Evolutionary conservation across 2,329 filamentous ascomycete species (phyloP).

Genomic region (Diplodia scrobiculata): DNA sequence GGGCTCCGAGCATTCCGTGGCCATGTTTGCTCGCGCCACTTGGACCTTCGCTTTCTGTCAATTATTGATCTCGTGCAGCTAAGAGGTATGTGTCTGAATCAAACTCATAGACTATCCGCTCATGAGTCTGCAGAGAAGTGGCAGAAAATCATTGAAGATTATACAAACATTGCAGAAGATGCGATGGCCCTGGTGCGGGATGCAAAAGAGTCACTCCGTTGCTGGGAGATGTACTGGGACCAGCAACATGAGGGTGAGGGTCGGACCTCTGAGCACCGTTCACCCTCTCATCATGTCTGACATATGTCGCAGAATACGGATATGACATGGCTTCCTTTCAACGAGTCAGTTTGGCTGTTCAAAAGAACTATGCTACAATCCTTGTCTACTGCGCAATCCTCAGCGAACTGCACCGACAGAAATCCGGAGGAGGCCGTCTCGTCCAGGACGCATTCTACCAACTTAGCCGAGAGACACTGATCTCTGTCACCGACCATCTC

Average conservation of each 20-base stretch:
- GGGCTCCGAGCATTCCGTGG: neutral
- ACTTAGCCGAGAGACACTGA: neutral
- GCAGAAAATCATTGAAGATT: neutral
- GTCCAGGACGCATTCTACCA: neutral
- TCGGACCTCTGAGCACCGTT: neutral
- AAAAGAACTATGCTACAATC: neutral
- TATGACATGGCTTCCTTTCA: neutral
- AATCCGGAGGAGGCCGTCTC: no score
- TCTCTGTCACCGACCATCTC: neutral
- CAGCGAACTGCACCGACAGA: neutral
- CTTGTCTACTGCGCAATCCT: neutral
- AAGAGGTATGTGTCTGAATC: neutral
- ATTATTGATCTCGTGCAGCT: constrained; percentile 6
- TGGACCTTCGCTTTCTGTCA: constrained; percentile 9
- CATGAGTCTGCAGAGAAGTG: neutral
- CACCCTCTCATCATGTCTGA: neutral
- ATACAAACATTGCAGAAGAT: neutral
- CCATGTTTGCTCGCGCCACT: neutral
- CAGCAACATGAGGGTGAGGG: neutral
- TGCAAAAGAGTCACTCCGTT: neutral
- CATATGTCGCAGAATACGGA: neutral
- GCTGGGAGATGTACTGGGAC: neutral
- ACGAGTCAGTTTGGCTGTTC: neutral
- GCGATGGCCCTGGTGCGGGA: neutral
- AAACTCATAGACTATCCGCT: neutral